phyloP scores from a whole-genome alignment of 2,329 filamentous ascomycete species.

The Simplicillium aogashimaense region DNA sequence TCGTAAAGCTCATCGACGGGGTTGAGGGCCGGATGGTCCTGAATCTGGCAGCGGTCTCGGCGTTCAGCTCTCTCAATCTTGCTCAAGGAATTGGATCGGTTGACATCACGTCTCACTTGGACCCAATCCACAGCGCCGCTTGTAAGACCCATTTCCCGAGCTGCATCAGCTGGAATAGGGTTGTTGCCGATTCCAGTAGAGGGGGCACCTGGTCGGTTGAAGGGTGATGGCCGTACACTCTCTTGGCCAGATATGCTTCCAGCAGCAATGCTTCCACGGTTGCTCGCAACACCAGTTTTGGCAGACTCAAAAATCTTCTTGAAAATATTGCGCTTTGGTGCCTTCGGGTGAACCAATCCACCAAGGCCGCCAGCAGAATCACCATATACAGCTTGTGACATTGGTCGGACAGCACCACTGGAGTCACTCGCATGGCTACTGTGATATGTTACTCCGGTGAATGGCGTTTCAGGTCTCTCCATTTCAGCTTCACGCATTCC shows the following conservation, averaged over 20 bases:
- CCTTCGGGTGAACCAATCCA: constrained; percentile 65
- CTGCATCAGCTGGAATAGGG: constrained; percentile 36
- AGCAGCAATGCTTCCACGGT: constrained; percentile 72
- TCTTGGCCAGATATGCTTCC: constrained; percentile 28
- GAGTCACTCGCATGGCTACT: constrained; percentile 66
- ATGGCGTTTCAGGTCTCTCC: constrained; percentile 51
- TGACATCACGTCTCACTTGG: constrained; percentile 92
- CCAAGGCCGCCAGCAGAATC: constrained; percentile 64
- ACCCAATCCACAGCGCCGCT: constrained; percentile 72
- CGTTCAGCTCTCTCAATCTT: constrained; percentile 78
- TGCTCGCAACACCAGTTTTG: constrained; percentile 86
- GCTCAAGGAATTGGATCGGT: constrained; percentile 87
- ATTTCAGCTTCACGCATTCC: constrained; percentile 46
- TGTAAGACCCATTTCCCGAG: constrained; percentile 61
- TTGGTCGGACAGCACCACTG: constrained; percentile 35
- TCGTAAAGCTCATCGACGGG: constrained; percentile 85
- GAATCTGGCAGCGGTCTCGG: constrained; percentile 84
- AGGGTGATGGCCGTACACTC: constrained; percentile 29
- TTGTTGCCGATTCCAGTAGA: constrained; percentile 22
- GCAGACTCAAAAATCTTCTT: constrained; percentile 91
- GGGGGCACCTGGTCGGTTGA: constrained; percentile 27
- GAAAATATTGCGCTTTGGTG: constrained; percentile 83
- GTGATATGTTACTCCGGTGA: constrained; percentile 81
- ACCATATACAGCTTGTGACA: constrained; percentile 56
- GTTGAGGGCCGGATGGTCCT: constrained; percentile 80